Conservation (phyloP, 257 asterid species). For the Solanum medicagineum region DNA sequence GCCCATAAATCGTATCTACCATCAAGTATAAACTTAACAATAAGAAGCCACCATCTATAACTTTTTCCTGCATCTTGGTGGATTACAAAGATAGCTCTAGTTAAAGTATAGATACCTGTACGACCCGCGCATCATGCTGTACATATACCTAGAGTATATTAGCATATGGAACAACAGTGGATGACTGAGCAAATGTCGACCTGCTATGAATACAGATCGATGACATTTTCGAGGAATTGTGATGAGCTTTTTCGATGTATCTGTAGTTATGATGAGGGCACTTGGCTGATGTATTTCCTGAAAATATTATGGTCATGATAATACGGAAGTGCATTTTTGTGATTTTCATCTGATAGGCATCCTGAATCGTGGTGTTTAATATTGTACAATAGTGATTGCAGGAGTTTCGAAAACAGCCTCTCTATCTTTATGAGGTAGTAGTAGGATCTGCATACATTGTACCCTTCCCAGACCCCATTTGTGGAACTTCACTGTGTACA, state of each 20-base stretch:
- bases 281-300: neutral
- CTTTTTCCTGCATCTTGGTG: neutral
- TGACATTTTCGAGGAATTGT: neutral
- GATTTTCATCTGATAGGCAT: neutral
- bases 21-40: neutral
- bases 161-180: neutral
- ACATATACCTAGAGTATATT: neutral
- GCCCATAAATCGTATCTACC: conserved; percentile 21
- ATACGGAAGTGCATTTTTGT: neutral
- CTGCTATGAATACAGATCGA: neutral
- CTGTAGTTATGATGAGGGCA: neutral
- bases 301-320: neutral
- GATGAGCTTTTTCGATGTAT: neutral
- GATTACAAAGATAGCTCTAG: neutral
- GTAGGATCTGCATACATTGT: too few relatives aligned
- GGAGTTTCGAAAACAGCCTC: neutral
- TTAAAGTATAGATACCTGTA: neutral
- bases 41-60: conserved; percentile 1
- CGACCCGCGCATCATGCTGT: conserved; percentile 9
- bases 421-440: too few relatives aligned
- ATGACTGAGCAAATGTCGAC: neutral
- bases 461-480: too few relatives aligned
- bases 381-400: neutral
- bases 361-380: neutral
- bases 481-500: too few relatives aligned